phyloP scores from a whole-genome alignment of 1,284 basidiomycete genomes.

The Stereum hirsutum region DNA sequence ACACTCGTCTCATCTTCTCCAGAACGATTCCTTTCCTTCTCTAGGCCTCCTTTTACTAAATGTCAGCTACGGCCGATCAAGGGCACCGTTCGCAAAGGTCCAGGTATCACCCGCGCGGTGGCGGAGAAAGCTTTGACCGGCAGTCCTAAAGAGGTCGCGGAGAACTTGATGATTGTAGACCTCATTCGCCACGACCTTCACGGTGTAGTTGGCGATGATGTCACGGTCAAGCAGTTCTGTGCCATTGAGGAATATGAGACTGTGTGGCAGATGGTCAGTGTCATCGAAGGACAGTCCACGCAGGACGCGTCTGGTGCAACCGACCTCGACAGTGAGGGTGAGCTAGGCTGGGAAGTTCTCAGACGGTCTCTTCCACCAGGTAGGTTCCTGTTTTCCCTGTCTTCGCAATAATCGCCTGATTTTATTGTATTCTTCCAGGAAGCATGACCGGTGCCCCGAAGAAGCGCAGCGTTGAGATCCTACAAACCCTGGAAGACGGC shows the following conservation, averaged over 20 bases:
- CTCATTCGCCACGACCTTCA: constrained; percentile 91
- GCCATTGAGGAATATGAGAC: constrained; percentile 88
- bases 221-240: constrained; percentile 83
- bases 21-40: constrained; percentile 88
- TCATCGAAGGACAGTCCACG: constrained; percentile 61
- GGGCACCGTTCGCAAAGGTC: constrained; percentile 73
- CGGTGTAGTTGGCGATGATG: constrained; percentile 66
- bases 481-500: constrained; percentile 72
- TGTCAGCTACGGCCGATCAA: constrained; percentile 95
- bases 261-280: constrained; percentile 95
- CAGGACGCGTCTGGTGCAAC: constrained; percentile 18
- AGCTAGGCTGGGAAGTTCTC: constrained; percentile 73
- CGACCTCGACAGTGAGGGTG: constrained; percentile 25
- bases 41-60: constrained; percentile 46
- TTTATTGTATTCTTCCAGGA: constrained; percentile 34
- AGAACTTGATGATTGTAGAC: constrained; percentile 99
- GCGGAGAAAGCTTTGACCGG: constrained; percentile 61
- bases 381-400: constrained; percentile 21
- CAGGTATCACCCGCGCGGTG: constrained; percentile 48
- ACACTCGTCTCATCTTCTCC: constrained; percentile 79
- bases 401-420: neutral
- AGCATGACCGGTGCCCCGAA: constrained; percentile 99
- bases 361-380: constrained; percentile 82
- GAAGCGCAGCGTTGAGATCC: constrained; percentile 85
- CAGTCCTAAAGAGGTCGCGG: constrained; percentile 89